Evolutionary conservation across 495 filamentous ascomycete genomes (phyloP).

Genomic region (Usnea hakonensis): DNA sequence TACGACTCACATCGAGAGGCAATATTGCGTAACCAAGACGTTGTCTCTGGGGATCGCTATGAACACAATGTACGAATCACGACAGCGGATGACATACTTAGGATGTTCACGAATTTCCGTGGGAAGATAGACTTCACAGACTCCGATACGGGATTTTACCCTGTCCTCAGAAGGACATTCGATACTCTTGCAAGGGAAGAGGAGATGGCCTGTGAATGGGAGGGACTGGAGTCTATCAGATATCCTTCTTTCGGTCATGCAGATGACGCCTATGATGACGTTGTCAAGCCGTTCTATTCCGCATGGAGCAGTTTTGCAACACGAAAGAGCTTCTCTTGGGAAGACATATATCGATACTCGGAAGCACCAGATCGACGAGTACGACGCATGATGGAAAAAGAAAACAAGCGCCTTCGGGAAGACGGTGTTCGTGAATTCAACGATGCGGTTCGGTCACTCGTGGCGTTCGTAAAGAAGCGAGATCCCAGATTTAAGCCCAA

Average conservation of each 20-base stretch:
- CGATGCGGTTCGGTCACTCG: conserved; percentile 79
- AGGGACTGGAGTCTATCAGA: conserved; percentile 45
- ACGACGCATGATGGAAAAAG: conserved; percentile 86
- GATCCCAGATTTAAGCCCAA: conserved; percentile 74
- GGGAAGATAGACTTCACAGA: conserved; percentile 71
- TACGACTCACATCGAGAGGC: conserved; percentile 90
- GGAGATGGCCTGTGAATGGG: conserved; percentile 59
- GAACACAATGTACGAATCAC: conserved; percentile 62
- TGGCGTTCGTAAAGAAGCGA: conserved; percentile 85
- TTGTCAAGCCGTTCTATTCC: conserved; percentile 74
- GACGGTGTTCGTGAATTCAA: conserved; percentile 83
- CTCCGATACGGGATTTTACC: conserved; percentile 71
- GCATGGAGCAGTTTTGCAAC: conserved; percentile 78
- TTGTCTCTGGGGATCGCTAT: conserved; percentile 39
- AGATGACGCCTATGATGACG: conserved; percentile 57
- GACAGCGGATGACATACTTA: conserved; percentile 65
- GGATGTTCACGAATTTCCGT: conserved; percentile 67
- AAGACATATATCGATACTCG: conserved; percentile 67
- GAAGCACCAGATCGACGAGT: conserved; percentile 82
- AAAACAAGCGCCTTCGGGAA: conserved; percentile 81
- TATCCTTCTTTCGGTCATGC: conserved; percentile 77
- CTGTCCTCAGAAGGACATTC: conserved; percentile 65
- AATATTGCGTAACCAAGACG: conserved; percentile 57
- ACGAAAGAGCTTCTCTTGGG: conserved; percentile 81
- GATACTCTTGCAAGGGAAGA: conserved; percentile 77